A percentile compares a stretch with the other conserved stretches of the same genome.
Evolutionary conservation across 495 filamentous ascomycete species (phyloP).

Genomic region (Aspergillus ostianus): DNA sequence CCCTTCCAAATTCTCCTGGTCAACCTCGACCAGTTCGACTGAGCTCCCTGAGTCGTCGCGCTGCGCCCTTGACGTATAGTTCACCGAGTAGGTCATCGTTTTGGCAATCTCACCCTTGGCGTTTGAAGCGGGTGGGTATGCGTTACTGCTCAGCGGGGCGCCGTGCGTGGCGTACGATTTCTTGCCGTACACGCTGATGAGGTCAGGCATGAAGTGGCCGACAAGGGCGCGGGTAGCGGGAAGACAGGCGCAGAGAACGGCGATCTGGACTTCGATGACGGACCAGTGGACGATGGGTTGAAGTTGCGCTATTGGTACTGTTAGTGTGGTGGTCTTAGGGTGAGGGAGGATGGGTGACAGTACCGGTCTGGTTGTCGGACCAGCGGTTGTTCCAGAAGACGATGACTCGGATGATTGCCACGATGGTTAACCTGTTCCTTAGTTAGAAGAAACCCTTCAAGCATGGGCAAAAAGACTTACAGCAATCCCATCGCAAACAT

Average conservation of each 20-base stretch:
- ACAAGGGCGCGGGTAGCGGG: conserved; percentile 23
- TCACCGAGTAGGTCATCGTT: conserved; percentile 16
- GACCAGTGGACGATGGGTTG: conserved; percentile 33
- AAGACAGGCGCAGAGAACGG: conserved; percentile 31
- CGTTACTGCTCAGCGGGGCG: background rate
- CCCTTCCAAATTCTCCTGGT: conserved; percentile 46
- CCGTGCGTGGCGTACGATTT: conserved; percentile 7
- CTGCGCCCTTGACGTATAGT: conserved; percentile 10
- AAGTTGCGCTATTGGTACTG: conserved; percentile 19
- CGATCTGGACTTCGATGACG: conserved; percentile 32
- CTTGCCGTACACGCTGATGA: conserved; percentile 5
- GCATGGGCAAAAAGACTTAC: conserved; percentile 13
- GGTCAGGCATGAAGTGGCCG: conserved; percentile 19
- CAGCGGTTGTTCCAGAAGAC: conserved; percentile 31
- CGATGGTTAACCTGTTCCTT: conserved; percentile 22
- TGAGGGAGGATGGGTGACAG: background rate
- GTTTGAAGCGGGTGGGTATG: background rate
- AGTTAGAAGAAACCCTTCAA: background rate
- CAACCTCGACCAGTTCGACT: conserved; percentile 33
- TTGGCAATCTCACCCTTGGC: conserved; percentile 17
- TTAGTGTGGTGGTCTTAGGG: background rate
- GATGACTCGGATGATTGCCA: conserved; percentile 31
- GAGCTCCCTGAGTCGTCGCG: conserved; percentile 4
- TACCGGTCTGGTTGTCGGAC: conserved; percentile 24
- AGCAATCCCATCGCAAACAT: conserved; percentile 36